These are phyloP conservation scores for Debaryomyces prosopidis DNA, from an alignment of 805 yeast genomes.

Conservation along the genomic window DNA sequence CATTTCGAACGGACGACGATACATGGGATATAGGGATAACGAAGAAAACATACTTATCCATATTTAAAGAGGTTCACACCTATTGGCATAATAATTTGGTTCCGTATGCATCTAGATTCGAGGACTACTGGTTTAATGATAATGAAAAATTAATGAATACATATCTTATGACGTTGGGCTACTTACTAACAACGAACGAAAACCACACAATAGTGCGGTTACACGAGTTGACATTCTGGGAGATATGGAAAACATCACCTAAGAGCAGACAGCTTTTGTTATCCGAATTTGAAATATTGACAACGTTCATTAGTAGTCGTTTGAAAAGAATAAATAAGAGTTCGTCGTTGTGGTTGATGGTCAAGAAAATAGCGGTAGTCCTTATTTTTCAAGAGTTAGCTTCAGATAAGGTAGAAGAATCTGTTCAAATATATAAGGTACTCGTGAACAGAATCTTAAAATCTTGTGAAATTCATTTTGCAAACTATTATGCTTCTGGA, in stretches of 20 bases:
- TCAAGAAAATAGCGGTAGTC: constrained; percentile 24
- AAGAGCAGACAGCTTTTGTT: constrained; percentile 3
- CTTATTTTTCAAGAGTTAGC: constrained; percentile 9
- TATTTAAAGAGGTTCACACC: constrained; percentile 34
- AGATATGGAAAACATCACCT: constrained; percentile 6
- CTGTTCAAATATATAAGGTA: background rate
- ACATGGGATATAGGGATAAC: constrained; percentile 32
- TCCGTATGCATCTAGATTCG: background rate
- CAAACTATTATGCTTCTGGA: constrained; percentile 39
- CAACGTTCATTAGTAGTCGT: constrained; percentile 29
- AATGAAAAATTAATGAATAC: constrained; percentile 11
- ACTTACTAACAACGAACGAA: constrained; percentile 39
- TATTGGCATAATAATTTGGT: constrained; percentile 21
- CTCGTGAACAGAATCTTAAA: constrained; percentile 19
- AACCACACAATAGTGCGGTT: constrained; percentile 28
- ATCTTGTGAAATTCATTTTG: constrained; percentile 35
- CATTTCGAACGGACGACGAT: constrained; percentile 8
- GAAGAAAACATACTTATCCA: constrained; percentile 25
- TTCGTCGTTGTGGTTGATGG: constrained; percentile 36
- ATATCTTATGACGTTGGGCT: constrained; percentile 34
- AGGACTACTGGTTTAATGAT: background rate
- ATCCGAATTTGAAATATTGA: constrained; percentile 29
- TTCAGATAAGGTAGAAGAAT: background rate
- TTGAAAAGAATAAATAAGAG: constrained; percentile 39
- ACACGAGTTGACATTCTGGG: constrained; percentile 25